A percentile compares a stretch with the other conserved stretches of the same genome.
phyloP scores from a whole-genome alignment of 176 grass and related monocot species.

The Triticum timopheevii region DNA sequence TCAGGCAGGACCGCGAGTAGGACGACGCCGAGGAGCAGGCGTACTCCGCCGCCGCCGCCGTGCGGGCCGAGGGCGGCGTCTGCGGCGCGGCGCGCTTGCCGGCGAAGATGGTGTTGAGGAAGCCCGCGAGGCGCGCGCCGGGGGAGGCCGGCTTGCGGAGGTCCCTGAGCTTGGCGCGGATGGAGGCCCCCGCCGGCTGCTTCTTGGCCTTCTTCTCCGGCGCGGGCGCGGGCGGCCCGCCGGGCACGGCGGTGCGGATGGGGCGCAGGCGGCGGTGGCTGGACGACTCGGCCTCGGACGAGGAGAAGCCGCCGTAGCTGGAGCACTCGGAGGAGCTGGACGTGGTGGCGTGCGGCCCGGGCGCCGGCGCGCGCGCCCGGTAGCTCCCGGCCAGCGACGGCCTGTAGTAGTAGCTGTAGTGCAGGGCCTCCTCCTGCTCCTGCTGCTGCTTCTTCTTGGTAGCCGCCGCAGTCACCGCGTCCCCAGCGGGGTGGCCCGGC shows the following conservation, averaged over 20 bases:
- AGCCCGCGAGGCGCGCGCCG: slow-evolving; percentile 67
- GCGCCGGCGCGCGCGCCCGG: slow-evolving; percentile 43
- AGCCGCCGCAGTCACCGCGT: neutral
- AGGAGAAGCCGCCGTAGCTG: slow-evolving; percentile 95
- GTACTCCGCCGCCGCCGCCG: slow-evolving; percentile 30
- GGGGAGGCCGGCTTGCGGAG: slow-evolving; percentile 83
- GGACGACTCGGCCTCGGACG: slow-evolving; percentile 84
- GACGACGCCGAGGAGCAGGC: slow-evolving; percentile 81
- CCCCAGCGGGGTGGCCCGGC: slow-evolving; percentile 12
- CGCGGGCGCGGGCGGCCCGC: slow-evolving; percentile 1
- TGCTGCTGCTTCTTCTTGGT: slow-evolving; percentile 29
- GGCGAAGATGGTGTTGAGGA: slow-evolving; percentile 84
- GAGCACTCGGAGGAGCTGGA: slow-evolving; percentile 96
- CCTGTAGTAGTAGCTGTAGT: slow-evolving; percentile 50
- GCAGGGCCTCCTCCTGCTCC: slow-evolving; percentile 18
- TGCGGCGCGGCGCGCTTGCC: slow-evolving; percentile 36
- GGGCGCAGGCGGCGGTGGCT: slow-evolving; percentile 43
- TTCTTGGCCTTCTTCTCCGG: slow-evolving; percentile 66
- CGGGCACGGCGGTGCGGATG: slow-evolving; percentile 28
- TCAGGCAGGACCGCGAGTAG: slow-evolving; percentile 83
- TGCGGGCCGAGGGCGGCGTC: neutral
- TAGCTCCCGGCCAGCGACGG: slow-evolving; percentile 56
- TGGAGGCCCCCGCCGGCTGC: slow-evolving; percentile 43
- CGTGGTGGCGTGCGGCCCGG: slow-evolving; percentile 48
- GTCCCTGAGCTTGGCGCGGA: slow-evolving; percentile 73